phyloP scores from a whole-genome alignment of 345 rosid genomes.

The Melaleuca alternifolia region DNA sequence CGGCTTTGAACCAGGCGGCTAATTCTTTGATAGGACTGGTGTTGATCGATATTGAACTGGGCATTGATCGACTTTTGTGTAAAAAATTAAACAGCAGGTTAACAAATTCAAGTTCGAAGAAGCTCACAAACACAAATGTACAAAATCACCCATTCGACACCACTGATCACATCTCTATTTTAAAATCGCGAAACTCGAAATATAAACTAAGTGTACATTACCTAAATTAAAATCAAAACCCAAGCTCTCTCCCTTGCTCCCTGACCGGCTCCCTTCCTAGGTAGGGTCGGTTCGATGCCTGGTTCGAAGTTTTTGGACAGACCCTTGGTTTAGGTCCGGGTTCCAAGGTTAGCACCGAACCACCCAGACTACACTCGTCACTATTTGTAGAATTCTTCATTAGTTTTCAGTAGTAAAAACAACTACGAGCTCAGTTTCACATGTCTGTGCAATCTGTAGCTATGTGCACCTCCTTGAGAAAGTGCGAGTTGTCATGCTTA shows the following conservation, averaged over 20 bases:
- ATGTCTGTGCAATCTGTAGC: neutral
- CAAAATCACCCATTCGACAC: too few relatives aligned
- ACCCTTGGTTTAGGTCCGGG: neutral
- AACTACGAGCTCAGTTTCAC: neutral
- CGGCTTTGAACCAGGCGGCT: neutral
- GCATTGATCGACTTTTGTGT: neutral
- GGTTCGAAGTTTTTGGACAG: neutral
- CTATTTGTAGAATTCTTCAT: neutral
- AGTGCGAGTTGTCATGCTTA: neutral
- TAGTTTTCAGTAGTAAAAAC: neutral
- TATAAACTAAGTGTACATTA: neutral
- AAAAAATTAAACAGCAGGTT: too few relatives aligned
- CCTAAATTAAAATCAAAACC: neutral
- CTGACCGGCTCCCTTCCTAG: too few relatives aligned
- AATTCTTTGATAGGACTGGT: too few relatives aligned
- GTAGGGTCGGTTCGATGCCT: neutral
- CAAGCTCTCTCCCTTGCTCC: neutral
- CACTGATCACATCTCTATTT: too few relatives aligned
- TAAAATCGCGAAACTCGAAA: too few relatives aligned
- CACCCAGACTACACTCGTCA: neutral
- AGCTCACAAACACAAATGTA: too few relatives aligned
- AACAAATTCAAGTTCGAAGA: too few relatives aligned
- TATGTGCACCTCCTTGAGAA: neutral
- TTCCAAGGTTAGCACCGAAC: neutral
- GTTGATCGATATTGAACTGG: neutral